phyloP scores from a whole-genome alignment of 371 early-diverging fungal species.

The Rhizopus microsporus region DNA sequence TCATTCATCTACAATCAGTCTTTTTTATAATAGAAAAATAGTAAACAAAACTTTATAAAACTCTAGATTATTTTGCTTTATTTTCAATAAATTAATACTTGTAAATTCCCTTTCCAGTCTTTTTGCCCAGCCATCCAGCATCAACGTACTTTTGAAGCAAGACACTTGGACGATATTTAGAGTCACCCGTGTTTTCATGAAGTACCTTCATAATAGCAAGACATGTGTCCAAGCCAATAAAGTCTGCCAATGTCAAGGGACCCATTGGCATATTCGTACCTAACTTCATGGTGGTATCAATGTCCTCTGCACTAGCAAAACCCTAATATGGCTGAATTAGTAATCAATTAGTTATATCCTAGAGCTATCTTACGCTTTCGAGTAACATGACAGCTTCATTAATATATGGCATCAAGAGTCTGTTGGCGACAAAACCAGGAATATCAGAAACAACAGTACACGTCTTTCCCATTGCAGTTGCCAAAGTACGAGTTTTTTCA shows the following conservation, averaged over 20 bases:
- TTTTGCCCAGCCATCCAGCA: constrained; percentile 97
- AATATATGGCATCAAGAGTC: constrained; percentile 98
- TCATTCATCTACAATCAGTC: neutral
- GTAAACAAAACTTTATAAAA: neutral
- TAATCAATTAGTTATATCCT: neutral
- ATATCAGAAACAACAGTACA: constrained; percentile 86
- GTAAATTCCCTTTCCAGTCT: constrained; percentile 91
- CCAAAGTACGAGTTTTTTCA: constrained; percentile 72
- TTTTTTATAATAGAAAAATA: neutral
- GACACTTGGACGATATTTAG: constrained; percentile 94
- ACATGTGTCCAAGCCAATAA: constrained; percentile 97
- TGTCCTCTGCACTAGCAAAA: constrained; percentile 92
- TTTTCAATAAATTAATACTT: constrained; percentile 49
- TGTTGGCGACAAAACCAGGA: constrained; percentile 97
- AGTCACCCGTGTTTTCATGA: constrained; percentile 92
- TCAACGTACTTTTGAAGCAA: constrained; percentile 94
- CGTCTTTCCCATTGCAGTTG: constrained; percentile 91
- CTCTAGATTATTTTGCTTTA: neutral
- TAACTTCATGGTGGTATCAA: constrained; percentile 97
- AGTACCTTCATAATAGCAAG: constrained; percentile 95
- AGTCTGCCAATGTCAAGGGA: constrained; percentile 95
- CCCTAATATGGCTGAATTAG: constrained; percentile 54
- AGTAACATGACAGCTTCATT: constrained; percentile 94
- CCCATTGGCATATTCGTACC: constrained; percentile 98
- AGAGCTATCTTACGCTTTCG: constrained; percentile 67